phyloP scores from a whole-genome alignment of 495 filamentous ascomycete genomes.

The Neurospora sp. region DNA sequence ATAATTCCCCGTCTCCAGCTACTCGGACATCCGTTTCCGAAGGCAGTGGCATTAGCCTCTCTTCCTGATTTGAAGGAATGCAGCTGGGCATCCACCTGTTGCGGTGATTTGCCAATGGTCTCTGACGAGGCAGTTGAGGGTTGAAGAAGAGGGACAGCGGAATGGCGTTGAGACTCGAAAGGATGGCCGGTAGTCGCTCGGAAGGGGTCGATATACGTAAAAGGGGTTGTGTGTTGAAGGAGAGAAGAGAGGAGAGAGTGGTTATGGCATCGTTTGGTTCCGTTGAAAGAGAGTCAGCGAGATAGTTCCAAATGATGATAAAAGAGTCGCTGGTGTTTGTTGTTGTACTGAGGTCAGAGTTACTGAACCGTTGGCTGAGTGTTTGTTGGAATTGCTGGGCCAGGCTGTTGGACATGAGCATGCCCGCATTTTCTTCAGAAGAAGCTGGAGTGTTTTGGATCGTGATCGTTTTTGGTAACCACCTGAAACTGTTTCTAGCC shows the following conservation, averaged over 20 bases:
- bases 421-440: neutral
- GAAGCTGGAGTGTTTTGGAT: neutral
- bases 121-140: constrained; percentile 6
- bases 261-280: neutral
- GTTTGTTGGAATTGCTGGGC: neutral
- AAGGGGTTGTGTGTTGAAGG: constrained; percentile 11
- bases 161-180: constrained; percentile 13
- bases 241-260: constrained; percentile 1
- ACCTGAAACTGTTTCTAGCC: neutral
- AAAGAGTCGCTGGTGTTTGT: neutral
- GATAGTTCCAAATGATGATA: neutral
- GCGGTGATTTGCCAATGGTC: constrained; percentile 6
- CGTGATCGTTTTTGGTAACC: neutral
- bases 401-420: neutral
- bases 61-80: constrained; percentile 7
- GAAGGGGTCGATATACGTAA: constrained; percentile 9
- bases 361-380: neutral
- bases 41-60: neutral
- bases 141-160: constrained; percentile 15
- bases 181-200: constrained; percentile 12
- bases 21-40: constrained; percentile 9
- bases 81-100: constrained; percentile 12
- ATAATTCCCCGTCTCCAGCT: constrained; percentile 3
- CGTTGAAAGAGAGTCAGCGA: neutral
- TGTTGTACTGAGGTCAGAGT: neutral